phyloP scores from a whole-genome alignment of 2,329 filamentous ascomycete species.

The Daldinia sp. region DNA sequence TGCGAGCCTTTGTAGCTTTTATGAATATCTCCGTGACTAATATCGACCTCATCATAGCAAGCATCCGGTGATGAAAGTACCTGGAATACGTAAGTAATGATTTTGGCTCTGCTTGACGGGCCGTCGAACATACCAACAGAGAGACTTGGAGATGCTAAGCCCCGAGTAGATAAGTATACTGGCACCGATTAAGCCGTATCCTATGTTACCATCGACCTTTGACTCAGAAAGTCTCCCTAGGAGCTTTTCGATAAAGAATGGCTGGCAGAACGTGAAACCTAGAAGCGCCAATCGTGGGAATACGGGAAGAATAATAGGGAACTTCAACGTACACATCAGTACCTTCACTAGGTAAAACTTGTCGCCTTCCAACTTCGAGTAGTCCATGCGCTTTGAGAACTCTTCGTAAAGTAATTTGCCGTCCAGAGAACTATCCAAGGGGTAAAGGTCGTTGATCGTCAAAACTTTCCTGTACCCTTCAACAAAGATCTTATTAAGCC shows the following conservation, averaged over 20 bases:
- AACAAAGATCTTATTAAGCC: constrained; percentile 36
- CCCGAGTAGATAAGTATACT: not conserved
- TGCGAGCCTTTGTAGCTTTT: not conserved
- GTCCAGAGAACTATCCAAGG: not conserved
- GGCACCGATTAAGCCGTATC: not conserved
- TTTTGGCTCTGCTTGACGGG: not conserved
- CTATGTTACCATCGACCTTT: not conserved
- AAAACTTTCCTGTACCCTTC: not conserved
- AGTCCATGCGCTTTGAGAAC: not conserved
- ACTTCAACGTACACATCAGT: not conserved
- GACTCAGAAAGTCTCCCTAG: not conserved
- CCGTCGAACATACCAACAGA: not conserved
- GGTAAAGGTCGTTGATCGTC: not conserved
- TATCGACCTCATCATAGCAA: not conserved
- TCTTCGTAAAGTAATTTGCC: not conserved
- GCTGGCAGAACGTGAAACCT: not conserved
- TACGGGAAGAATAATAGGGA: not conserved
- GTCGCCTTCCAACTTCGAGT: not conserved
- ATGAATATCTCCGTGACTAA: not conserved
- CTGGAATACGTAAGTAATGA: not conserved
- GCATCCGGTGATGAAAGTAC: constrained; percentile 1
- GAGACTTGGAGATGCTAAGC: not conserved
- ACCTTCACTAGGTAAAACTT: not conserved
- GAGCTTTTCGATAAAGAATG: not conserved
- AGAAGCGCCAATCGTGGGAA: not conserved